Evolutionary conservation across 1,139 yeast species (phyloP).

Genomic region (Blastobotrys buckinghamii): DNA sequence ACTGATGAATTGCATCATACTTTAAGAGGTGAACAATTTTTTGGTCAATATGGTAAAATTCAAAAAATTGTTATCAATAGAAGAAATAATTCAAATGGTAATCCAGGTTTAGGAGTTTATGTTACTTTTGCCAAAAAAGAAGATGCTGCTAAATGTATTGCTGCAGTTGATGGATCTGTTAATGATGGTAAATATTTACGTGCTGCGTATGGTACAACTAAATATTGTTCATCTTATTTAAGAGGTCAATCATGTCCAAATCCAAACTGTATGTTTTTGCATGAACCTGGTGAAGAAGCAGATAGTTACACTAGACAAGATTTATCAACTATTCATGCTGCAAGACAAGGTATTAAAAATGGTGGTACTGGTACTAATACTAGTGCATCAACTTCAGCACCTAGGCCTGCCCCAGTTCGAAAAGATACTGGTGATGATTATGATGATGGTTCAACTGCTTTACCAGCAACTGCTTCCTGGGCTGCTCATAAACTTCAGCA

Average conservation of each 20-base stretch:
- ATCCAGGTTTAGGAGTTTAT: slow-evolving; percentile 88
- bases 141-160: slow-evolving; percentile 89
- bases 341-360: slow-evolving; percentile 21
- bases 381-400: slow-evolving; percentile 14
- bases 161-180: slow-evolving; percentile 88
- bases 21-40: slow-evolving; percentile 84
- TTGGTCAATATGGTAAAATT: slow-evolving; percentile 97
- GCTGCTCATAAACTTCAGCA: slow-evolving; percentile 20
- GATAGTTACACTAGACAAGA: slow-evolving; percentile 94
- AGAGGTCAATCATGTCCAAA: slow-evolving; percentile 97
- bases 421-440: slow-evolving; percentile 21
- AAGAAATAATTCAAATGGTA: slow-evolving; percentile 46
- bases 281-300: slow-evolving; percentile 99
- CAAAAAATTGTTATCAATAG: slow-evolving; percentile 90
- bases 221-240: slow-evolving; percentile 91
- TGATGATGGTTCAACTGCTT: slow-evolving; percentile 24
- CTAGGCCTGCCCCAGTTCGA: slow-evolving; percentile 7
- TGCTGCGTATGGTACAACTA: slow-evolving; percentile 98
- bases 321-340: slow-evolving; percentile 62
- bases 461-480: slow-evolving; percentile 39
- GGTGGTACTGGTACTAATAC: slow-evolving; percentile 13
- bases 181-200: slow-evolving; percentile 82
- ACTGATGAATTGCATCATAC: slow-evolving; percentile 85
- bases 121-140: slow-evolving; percentile 91
- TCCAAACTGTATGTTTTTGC: slow-evolving; percentile 98